Percentiles rank a stretch among this genome's conserved stretches.
Conservation (phyloP, 148 eudicot genomes). For the Rhododendron griersonianum region DNA sequence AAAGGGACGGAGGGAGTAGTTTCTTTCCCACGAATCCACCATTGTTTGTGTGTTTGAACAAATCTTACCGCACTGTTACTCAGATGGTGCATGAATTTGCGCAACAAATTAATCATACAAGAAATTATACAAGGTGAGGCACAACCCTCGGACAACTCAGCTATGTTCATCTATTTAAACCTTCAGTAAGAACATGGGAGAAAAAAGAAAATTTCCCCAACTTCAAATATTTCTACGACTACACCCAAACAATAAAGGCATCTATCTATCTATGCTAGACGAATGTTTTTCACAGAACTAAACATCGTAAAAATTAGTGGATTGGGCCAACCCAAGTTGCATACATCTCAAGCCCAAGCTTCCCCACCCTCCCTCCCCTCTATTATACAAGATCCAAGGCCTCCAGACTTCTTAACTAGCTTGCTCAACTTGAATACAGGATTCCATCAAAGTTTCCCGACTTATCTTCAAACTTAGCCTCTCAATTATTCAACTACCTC, state of each 20-base stretch:
- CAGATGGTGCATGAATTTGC: neutral
- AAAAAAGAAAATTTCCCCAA: neutral
- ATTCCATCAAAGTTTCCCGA: conserved; percentile 60
- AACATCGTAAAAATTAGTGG: neutral
- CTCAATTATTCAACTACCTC: conserved; percentile 46
- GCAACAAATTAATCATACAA: neutral
- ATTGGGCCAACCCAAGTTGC: neutral
- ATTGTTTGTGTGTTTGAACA: neutral
- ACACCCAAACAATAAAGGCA: conserved; percentile 2
- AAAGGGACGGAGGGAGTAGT: no score
- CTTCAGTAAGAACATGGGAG: neutral
- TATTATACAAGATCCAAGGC: conserved; percentile 39
- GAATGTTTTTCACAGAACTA: neutral
- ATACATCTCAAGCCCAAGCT: conserved; percentile 13
- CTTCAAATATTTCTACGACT: neutral
- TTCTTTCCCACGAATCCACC: neutral
- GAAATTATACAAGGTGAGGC: neutral
- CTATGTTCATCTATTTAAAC: neutral
- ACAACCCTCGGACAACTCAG: neutral
- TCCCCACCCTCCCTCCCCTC: neutral
- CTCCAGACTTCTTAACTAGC: conserved; percentile 42
- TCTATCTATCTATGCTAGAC: neutral
- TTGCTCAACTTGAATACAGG: conserved; percentile 70
- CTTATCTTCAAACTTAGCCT: conserved; percentile 44
- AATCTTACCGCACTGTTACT: neutral